Evolutionary conservation across 495 filamentous ascomycete genomes (phyloP).

Genomic region (Talaromyces proteolyticus): DNA sequence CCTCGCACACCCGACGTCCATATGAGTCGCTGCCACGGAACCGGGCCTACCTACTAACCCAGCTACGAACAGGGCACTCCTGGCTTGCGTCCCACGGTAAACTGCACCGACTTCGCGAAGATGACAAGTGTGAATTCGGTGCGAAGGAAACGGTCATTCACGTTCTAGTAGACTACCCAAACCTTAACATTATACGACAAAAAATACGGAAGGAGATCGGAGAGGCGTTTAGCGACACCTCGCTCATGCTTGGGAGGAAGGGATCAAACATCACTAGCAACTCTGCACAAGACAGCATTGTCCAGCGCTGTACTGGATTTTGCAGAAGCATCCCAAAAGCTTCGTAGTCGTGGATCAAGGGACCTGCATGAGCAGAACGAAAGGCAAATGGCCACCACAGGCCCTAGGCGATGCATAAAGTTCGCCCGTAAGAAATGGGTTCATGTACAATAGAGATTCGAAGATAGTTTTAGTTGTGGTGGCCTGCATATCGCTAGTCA

Average conservation of each 20-base stretch:
- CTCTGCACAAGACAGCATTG: conserved; percentile 9
- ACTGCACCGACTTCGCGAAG: conserved; percentile 6
- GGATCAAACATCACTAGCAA: conserved; percentile 18
- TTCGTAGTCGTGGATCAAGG: conserved; percentile 20
- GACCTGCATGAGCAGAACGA: conserved; percentile 13
- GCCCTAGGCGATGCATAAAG: neutral
- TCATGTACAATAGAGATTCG: conserved; percentile 2
- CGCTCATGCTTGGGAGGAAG: conserved; percentile 17
- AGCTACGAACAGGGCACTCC: conserved; percentile 15
- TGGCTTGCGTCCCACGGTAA: conserved; percentile 13
- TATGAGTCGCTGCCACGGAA: no score
- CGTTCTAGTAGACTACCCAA: conserved; percentile 2
- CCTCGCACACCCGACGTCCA: neutral
- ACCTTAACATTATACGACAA: neutral
- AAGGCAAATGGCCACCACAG: neutral
- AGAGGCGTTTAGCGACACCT: conserved; percentile 17
- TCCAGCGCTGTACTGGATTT: conserved; percentile 22
- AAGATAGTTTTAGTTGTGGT: neutral
- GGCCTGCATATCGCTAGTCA: neutral
- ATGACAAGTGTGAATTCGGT: conserved; percentile 13
- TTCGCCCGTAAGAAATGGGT: conserved; percentile 2
- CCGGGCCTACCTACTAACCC: conserved; percentile 13
- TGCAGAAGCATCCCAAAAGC: conserved; percentile 21
- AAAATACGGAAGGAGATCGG: conserved; percentile 13
- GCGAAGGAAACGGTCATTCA: conserved; percentile 16